These are phyloP conservation scores for Gloeostereum incarnatum DNA, from an alignment of 768 basidiomycete species.

Conservation along the genomic window DNA sequence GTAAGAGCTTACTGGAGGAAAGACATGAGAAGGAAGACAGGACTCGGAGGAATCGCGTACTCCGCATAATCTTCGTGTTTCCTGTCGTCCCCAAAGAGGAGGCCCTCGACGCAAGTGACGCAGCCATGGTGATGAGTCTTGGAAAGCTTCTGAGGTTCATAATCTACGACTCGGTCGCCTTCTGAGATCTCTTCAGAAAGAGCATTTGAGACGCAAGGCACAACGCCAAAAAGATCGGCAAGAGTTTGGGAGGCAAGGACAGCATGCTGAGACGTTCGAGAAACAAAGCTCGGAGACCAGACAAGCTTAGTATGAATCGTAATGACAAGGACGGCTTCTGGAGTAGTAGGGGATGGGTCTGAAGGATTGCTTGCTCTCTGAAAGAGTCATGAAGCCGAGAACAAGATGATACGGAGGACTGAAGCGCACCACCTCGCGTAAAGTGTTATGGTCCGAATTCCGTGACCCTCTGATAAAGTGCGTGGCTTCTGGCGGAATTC, in stretches of 20 bases:
- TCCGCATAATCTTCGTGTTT: conserved; percentile 43
- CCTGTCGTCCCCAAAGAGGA: conserved; percentile 46
- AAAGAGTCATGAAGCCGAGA: too few species aligned
- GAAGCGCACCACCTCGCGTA: conserved; percentile 35
- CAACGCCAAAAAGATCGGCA: conserved; percentile 43
- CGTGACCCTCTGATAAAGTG: conserved; percentile 56
- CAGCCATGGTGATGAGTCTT: conserved; percentile 21
- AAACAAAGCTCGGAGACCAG: conserved; percentile 57
- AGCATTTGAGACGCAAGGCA: conserved; percentile 58
- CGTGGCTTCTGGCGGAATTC: conserved; percentile 42
- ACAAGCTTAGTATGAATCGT: conserved; percentile 51
- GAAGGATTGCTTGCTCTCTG: too few species aligned
- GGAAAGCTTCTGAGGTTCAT: conserved; percentile 14
- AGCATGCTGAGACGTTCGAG: conserved; percentile 59
- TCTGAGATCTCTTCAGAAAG: conserved; percentile 31
- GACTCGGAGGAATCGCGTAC: conserved; percentile 33
- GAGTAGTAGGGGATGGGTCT: too few species aligned
- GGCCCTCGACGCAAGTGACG: conserved; percentile 53
- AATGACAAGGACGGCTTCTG: conserved; percentile 45
- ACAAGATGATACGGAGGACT: conserved; percentile 6
- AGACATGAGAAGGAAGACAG: too few species aligned
- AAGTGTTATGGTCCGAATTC: conserved; percentile 57
- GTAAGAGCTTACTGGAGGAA: too few species aligned
- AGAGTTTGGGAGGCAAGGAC: conserved; percentile 67
- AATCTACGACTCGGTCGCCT: conserved; percentile 21